phyloP scores from a whole-genome alignment of 106 monocot genomes.

The Dendrobium huoshanense region DNA sequence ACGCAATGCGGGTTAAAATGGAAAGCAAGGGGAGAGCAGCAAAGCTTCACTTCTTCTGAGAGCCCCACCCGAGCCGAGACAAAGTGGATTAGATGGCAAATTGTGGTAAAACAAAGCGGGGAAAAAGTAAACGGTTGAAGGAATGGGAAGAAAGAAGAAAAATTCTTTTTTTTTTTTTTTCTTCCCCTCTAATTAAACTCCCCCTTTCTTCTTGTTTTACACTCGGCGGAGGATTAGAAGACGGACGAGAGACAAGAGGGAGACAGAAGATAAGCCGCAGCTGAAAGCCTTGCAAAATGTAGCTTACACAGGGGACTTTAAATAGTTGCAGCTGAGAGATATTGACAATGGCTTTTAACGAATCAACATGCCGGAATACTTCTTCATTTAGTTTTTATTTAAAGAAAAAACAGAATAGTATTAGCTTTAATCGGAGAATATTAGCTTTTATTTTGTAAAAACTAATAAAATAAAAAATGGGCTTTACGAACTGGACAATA shows the following conservation, averaged over 20 bases:
- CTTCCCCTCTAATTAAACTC: neutral
- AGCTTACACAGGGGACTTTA: neutral
- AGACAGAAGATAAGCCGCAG: neutral
- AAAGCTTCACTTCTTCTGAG: neutral
- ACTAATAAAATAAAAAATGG: too few species aligned
- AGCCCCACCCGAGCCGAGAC: neutral
- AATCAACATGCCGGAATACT: too few species aligned
- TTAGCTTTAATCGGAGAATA: too few species aligned
- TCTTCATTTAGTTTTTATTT: too few species aligned
- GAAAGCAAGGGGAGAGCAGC: neutral
- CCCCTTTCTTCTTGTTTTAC: neutral
- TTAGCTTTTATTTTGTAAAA: too few species aligned
- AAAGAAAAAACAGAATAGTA: too few species aligned
- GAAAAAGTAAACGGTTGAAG: neutral
- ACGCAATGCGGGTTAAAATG: conserved; percentile 9
- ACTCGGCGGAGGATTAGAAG: neutral
- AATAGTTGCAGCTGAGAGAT: neutral
- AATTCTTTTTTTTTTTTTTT: neutral
- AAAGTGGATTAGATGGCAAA: neutral
- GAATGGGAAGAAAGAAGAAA: neutral
- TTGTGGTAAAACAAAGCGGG: neutral
- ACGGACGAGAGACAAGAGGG: neutral
- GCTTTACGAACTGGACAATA: too few species aligned
- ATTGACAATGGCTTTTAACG: too few species aligned
- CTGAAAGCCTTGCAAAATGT: neutral